phyloP scores from a whole-genome alignment of 2,329 filamentous ascomycete species.

The Cadophora sp. region DNA sequence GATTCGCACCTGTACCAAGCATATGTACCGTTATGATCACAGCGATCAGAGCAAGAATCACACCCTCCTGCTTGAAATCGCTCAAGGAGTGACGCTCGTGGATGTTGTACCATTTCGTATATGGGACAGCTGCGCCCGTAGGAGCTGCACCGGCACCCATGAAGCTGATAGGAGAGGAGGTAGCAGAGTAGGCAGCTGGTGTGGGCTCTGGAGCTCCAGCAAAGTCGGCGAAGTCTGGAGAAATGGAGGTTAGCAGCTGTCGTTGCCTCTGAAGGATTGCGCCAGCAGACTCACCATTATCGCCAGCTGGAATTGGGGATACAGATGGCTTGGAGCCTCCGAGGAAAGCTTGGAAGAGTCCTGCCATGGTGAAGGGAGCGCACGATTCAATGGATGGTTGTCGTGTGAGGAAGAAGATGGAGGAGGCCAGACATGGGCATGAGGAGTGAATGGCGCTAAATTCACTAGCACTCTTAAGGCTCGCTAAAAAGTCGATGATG shows the following conservation, averaged over 20 bases:
- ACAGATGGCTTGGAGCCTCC: constrained; percentile 68
- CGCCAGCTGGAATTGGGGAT: constrained; percentile 56
- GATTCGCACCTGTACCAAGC: constrained; percentile 81
- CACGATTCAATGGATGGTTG: constrained; percentile 24
- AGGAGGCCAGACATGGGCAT: neutral
- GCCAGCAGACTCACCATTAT: constrained; percentile 64
- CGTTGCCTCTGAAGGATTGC: neutral
- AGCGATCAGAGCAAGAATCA: constrained; percentile 78
- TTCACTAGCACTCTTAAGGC: neutral
- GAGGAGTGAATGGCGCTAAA: constrained; percentile 1
- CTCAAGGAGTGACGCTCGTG: constrained; percentile 85
- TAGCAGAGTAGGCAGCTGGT: constrained; percentile 55
- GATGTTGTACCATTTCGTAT: constrained; percentile 95
- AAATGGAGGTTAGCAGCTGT: constrained; percentile 27
- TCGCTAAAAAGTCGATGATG: neutral
- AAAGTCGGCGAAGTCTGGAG: constrained; percentile 91
- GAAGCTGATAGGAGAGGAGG: constrained; percentile 52
- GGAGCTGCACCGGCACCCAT: constrained; percentile 52
- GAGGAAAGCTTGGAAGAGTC: constrained; percentile 62
- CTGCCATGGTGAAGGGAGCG: constrained; percentile 40
- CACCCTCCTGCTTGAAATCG: constrained; percentile 88
- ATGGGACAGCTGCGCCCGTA: constrained; percentile 64
- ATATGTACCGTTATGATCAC: constrained; percentile 81
- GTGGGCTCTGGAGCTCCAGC: constrained; percentile 76
- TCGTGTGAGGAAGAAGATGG: constrained; percentile 16